Conservation (phyloP, 1,139 yeast genomes). For the Sugiyamaella neomexicana region DNA sequence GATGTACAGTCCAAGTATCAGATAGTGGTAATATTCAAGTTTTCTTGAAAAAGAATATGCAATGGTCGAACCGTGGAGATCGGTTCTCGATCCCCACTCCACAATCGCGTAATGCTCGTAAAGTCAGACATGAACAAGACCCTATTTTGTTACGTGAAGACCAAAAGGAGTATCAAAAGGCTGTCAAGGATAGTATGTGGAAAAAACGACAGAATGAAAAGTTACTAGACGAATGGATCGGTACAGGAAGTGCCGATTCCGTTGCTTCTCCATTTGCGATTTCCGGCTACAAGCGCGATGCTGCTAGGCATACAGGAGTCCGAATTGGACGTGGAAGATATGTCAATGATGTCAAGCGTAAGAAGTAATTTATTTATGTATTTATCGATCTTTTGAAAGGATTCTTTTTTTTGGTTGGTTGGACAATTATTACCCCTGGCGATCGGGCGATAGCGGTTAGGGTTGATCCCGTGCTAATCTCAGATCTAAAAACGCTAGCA, state of each 20-base stretch:
- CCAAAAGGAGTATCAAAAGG: slow-evolving; percentile 88
- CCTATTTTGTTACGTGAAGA: slow-evolving; percentile 72
- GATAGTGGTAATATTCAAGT: slow-evolving; percentile 81
- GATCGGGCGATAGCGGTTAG: not conserved
- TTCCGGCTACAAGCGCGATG: slow-evolving; percentile 49
- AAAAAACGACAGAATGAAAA: slow-evolving; percentile 83
- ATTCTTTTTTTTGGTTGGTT: too few relatives aligned
- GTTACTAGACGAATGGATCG: slow-evolving; percentile 81
- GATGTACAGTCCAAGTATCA: slow-evolving; percentile 89
- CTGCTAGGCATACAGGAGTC: slow-evolving; percentile 62
- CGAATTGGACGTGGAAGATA: slow-evolving; percentile 80
- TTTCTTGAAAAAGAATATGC: slow-evolving; percentile 87
- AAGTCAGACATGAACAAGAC: slow-evolving; percentile 34
- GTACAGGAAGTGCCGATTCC: slow-evolving; percentile 92
- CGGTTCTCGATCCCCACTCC: slow-evolving; percentile 64
- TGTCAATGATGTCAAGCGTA: slow-evolving; percentile 64
- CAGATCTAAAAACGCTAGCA: not conserved
- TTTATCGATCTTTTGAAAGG: too few relatives aligned
- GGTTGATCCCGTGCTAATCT: not conserved
- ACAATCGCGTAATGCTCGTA: slow-evolving; percentile 42
- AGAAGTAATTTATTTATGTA: slow-evolving; percentile 11
- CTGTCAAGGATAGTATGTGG: slow-evolving; percentile 86
- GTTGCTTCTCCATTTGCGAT: slow-evolving; percentile 86
- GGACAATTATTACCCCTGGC: not conserved
- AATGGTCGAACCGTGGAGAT: slow-evolving; percentile 92